These are phyloP conservation scores for Psilocybe subaeruginosa DNA, from an alignment of 768 basidiomycete species.

Conservation along the genomic window DNA sequence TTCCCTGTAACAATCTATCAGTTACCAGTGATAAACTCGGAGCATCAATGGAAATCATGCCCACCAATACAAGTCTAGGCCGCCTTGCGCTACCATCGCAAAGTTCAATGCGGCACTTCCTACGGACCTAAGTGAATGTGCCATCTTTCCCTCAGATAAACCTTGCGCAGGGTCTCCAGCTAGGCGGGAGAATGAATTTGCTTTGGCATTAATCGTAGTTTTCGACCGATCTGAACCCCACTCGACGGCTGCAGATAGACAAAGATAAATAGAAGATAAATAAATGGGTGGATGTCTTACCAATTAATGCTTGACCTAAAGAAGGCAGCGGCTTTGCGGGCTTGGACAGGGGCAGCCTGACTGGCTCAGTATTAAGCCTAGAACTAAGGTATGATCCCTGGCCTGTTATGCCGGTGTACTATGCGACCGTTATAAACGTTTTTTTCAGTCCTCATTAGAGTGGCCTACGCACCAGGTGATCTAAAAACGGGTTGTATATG, in stretches of 20 bases:
- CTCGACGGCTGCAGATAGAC: slow-evolving; percentile 60
- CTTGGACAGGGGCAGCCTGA: slow-evolving; percentile 66
- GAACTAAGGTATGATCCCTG: slow-evolving; percentile 79
- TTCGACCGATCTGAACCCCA: slow-evolving; percentile 83
- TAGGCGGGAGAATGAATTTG: slow-evolving; percentile 70
- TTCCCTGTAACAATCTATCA: slow-evolving; percentile 51
- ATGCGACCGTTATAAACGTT: neutral
- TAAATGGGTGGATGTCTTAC: slow-evolving; percentile 33
- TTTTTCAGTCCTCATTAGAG: neutral
- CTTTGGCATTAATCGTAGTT: slow-evolving; percentile 58
- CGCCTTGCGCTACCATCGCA: slow-evolving; percentile 85
- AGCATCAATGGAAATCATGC: slow-evolving; percentile 20
- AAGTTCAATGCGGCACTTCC: slow-evolving; percentile 88
- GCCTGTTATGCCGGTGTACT: slow-evolving; percentile 82
- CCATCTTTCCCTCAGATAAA: slow-evolving; percentile 78
- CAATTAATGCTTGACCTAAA: slow-evolving; percentile 73
- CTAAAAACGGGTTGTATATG: slow-evolving; percentile 91
- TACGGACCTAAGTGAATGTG: slow-evolving; percentile 79
- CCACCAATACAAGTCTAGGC: slow-evolving; percentile 86
- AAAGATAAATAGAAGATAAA: neutral
- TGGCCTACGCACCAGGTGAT: slow-evolving; percentile 62
- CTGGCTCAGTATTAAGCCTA: slow-evolving; percentile 39
- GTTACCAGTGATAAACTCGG: neutral
- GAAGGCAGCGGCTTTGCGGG: slow-evolving; percentile 65
- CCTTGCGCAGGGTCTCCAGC: slow-evolving; percentile 69